A percentile compares a stretch with the other conserved stretches of the same genome.
phyloP scores from a whole-genome alignment of 2,329 filamentous ascomycete genomes.

The Trichoderma sp. region DNA sequence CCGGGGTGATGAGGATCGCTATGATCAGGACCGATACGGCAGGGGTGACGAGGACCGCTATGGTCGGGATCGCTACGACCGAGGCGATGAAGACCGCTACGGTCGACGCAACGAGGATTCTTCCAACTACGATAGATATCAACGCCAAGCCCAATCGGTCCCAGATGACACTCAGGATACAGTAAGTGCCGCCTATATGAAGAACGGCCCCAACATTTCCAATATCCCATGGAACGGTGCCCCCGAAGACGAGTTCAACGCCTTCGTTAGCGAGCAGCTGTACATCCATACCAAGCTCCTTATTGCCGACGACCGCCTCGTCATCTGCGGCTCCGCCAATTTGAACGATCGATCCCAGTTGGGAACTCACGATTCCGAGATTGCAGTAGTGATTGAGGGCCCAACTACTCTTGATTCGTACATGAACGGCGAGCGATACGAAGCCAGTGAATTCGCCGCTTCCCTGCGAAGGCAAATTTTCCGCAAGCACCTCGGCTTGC shows the following conservation, averaged over 20 bases:
- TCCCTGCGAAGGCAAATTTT: constrained; percentile 83
- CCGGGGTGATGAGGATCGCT: background rate
- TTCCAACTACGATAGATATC: constrained; percentile 56
- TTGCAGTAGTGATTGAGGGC: constrained; percentile 87
- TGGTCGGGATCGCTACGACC: background rate
- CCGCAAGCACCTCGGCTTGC: constrained; percentile 86
- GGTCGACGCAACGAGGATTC: constrained; percentile 29
- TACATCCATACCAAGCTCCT: constrained; percentile 69
- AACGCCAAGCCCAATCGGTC: constrained; percentile 63
- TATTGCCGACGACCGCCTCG: constrained; percentile 79
- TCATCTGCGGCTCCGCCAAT: constrained; percentile 73
- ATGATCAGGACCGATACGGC: background rate
- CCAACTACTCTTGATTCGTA: constrained; percentile 65
- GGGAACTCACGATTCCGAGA: constrained; percentile 82
- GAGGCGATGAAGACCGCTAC: constrained; percentile 34
- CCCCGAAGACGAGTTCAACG: constrained; percentile 57
- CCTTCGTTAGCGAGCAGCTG: constrained; percentile 64
- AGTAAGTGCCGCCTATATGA: constrained; percentile 82
- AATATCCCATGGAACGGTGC: constrained; percentile 56
- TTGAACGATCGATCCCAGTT: constrained; percentile 71
- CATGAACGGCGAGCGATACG: constrained; percentile 74
- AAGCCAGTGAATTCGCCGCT: constrained; percentile 73
- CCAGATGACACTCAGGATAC: constrained; percentile 67
- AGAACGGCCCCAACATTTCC: constrained; percentile 69
- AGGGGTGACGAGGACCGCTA: background rate